These are phyloP conservation scores for Globisporangium irregulare DNA, from an alignment of 352 stramenopile species.

Conservation along the genomic window DNA sequence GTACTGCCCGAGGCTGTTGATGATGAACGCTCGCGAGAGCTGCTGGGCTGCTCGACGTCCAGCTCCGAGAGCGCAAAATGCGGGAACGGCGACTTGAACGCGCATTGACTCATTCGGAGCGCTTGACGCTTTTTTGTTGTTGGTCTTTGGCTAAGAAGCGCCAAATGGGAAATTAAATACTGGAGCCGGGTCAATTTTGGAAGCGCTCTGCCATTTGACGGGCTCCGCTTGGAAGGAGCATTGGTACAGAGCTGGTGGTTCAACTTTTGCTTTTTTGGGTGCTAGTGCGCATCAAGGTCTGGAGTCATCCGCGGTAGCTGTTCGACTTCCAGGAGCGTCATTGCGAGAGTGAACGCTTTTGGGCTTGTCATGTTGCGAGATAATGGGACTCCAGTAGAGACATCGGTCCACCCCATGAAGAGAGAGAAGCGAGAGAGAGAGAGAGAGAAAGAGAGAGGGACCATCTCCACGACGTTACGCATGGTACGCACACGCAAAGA, in stretches of 20 bases:
- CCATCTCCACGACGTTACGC: background rate
- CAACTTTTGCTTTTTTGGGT: no score
- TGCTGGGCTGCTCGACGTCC: background rate
- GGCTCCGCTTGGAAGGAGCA: background rate
- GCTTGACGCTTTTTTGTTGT: background rate
- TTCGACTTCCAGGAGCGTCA: background rate
- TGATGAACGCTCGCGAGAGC: background rate
- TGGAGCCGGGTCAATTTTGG: background rate
- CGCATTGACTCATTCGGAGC: background rate
- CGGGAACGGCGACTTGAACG: constrained; percentile 9
- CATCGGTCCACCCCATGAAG: background rate
- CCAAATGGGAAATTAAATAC: background rate
- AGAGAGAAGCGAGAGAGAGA: background rate
- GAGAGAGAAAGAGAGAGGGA: background rate
- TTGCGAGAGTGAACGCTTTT: background rate
- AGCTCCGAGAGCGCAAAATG: constrained; percentile 5
- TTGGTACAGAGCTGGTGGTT: no score
- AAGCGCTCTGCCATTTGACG: background rate
- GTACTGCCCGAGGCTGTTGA: constrained; percentile 5
- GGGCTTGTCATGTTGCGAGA: background rate
- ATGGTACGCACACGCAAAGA: background rate
- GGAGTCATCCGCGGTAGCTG: background rate
- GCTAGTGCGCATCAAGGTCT: background rate
- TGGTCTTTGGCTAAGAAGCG: background rate
- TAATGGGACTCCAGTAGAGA: background rate